Percentiles rank a stretch among this genome's conserved stretches.
phyloP scores from a whole-genome alignment of 441 rosid genomes.

The Melastoma candidum region DNA sequence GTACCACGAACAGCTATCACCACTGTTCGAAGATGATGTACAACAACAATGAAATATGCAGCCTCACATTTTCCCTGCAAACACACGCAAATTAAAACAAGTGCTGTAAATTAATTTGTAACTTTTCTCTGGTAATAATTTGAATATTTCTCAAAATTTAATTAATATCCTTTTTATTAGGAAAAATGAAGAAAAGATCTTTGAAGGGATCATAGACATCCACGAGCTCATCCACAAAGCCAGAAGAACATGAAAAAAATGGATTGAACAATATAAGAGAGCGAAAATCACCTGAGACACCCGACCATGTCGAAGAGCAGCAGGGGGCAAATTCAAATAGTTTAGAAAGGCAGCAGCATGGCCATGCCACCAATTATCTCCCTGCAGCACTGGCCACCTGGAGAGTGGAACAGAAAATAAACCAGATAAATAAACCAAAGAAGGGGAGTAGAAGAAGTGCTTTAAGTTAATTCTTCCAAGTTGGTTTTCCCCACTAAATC shows the following conservation, averaged over 20 bases:
- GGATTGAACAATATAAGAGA: neutral
- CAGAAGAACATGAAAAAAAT: neutral
- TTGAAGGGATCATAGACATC: neutral
- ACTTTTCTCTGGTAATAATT: no score
- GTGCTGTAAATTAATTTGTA: neutral
- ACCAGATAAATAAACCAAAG: conserved; percentile 4
- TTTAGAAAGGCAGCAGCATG: conserved; percentile 90
- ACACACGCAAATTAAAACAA: conserved; percentile 12
- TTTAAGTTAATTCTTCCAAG: neutral
- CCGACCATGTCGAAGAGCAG: conserved; percentile 67
- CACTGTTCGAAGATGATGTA: conserved; percentile 56
- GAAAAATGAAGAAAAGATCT: no score
- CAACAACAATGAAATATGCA: conserved; percentile 78
- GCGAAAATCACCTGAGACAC: conserved; percentile 46
- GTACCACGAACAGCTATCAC: conserved; percentile 87
- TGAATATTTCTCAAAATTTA: no score
- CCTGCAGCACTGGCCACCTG: conserved; percentile 68
- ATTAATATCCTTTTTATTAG: no score
- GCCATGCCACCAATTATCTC: conserved; percentile 96
- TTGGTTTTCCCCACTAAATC: no score
- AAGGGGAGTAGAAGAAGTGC: conserved; percentile 10
- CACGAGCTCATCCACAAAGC: neutral
- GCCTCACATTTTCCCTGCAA: conserved; percentile 66
- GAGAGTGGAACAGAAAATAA: no score
- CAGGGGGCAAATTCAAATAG: conserved; percentile 45